Evolutionary conservation across 2,329 filamentous ascomycete genomes (phyloP), one percentile per base, ranked within the genome.

Genomic region (Xylariaceae sp.): DNA sequence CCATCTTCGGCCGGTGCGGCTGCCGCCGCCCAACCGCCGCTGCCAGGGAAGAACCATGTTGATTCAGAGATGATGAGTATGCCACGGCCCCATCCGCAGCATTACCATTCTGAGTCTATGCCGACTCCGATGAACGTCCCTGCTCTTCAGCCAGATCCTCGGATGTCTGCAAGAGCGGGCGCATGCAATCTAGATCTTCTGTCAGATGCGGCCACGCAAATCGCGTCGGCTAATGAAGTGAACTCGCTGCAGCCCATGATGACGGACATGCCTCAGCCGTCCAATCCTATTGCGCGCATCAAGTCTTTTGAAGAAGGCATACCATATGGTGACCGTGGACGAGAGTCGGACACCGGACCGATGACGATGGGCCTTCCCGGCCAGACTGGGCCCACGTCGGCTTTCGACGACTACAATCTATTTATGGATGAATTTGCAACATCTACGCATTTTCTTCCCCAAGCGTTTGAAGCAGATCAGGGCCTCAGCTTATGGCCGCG

Each of bases 101-200:
- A 75, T 34, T 80, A 78, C 62, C 74, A 76, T 57, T 73, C 77
- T 49, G 76, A 75, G 44, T 66, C 75, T 23, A 74, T 77, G 59
- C 71, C 70, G 45, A 68, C 71, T 49, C 68, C 74, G 15, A 69
- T 76, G 35, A 71, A 74, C 23, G 72, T 75, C 18, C 70, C 74
- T 42, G 66, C 76, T n/a, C 69, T 77, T 5, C 68, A 76, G n/a
- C 75, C 78, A 51, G 80, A 82, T 61, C 74, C 77, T 15, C 80
- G 80, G 42, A 72, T 77, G 37, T 71, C 77, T 23, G 68, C 78
- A 0, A 74, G 82, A 63, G 69, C 76, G 10, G 76, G 74, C 13
- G 80, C 80, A 2, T 83, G 82, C 67, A 85, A 84, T 63, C 74
- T 85, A 42, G 82, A 85, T 61, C 74, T 85, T 8, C 72, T 85